phyloP scores from a whole-genome alignment of 306 rosid species.

The Quercus suber region DNA sequence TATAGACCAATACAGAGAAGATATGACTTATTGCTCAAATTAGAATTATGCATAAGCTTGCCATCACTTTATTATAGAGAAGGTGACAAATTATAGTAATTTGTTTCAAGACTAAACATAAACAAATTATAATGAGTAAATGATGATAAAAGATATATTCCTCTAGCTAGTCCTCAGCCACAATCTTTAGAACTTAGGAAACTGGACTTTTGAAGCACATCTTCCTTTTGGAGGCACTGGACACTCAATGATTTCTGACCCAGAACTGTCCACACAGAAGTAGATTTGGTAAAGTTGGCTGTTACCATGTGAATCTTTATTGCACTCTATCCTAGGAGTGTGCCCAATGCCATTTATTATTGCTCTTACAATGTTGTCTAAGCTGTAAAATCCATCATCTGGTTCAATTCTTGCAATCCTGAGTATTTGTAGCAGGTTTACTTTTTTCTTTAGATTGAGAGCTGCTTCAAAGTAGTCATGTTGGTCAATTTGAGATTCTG shows the following conservation, averaged over 20 bases:
- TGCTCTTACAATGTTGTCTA: slow-evolving; percentile 37
- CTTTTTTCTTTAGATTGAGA: slow-evolving; percentile 53
- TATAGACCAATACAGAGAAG: no score
- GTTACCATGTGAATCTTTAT: slow-evolving; percentile 38
- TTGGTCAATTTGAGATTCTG: slow-evolving; percentile 64
- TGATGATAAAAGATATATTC: not conserved
- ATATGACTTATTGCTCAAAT: no score
- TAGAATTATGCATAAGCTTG: no score
- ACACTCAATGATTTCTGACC: slow-evolving; percentile 48
- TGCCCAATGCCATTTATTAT: slow-evolving; percentile 47
- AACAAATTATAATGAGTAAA: not conserved
- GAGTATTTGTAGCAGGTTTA: slow-evolving; percentile 53
- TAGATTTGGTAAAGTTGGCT: slow-evolving; percentile 56
- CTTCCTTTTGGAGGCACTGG: slow-evolving; percentile 11
- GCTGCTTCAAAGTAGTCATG: slow-evolving; percentile 58
- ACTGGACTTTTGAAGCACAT: slow-evolving; percentile 37
- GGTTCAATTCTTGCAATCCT: slow-evolving; percentile 55
- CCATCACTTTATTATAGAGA: no score
- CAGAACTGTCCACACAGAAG: slow-evolving; percentile 63
- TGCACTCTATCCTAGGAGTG: slow-evolving; percentile 57
- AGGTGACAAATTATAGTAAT: no score
- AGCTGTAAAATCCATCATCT: slow-evolving; percentile 54
- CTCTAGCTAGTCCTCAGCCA: not conserved
- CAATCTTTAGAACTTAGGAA: slow-evolving; percentile 26
- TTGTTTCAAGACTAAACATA: no score